Conservation (phyloP, 352 stramenopile genomes). For the Chrysophaeum taylorii region DNA sequence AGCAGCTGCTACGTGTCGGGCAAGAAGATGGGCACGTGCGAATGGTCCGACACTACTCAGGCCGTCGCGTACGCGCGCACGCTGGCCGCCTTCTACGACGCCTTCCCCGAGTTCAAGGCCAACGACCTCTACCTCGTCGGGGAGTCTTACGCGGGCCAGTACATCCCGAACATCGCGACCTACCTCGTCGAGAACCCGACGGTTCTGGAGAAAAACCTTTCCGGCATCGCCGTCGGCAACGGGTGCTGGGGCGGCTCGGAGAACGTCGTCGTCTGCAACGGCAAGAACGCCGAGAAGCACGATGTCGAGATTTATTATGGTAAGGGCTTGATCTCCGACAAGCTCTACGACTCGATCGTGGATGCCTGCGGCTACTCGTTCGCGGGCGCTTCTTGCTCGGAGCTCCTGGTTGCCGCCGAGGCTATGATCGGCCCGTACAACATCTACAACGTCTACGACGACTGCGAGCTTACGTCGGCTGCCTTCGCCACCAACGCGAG, state of each 20-base stretch:
- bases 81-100: conserved; percentile 40
- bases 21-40: conserved; percentile 19
- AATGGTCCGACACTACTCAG: conserved; percentile 55
- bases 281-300: conserved; percentile 46
- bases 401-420: conserved; percentile 29
- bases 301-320: conserved; percentile 56
- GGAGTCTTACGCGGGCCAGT: conserved; percentile 65
- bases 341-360: conserved; percentile 49
- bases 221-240: conserved; percentile 66
- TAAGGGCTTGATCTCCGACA: conserved; percentile 57
- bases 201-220: conserved; percentile 56
- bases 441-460: conserved; percentile 35
- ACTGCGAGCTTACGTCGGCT: conserved; percentile 21
- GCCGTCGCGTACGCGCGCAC: conserved; percentile 48
- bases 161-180: conserved; percentile 34
- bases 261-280: conserved; percentile 28
- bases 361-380: conserved; percentile 43
- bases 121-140: conserved; percentile 66
- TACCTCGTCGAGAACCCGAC: conserved; percentile 26
- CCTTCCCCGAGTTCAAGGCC: conserved; percentile 50
- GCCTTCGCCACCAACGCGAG: conserved; percentile 11
- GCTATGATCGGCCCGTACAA: conserved; percentile 28
- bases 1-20: conserved; percentile 35
- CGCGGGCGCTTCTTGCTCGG: conserved; percentile 34
- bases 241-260: conserved; percentile 33